A percentile compares a stretch with the other conserved stretches of the same genome.
Evolutionary conservation across 805 yeast species (phyloP).

Genomic region (Suhomyces tanzawaensis): DNA sequence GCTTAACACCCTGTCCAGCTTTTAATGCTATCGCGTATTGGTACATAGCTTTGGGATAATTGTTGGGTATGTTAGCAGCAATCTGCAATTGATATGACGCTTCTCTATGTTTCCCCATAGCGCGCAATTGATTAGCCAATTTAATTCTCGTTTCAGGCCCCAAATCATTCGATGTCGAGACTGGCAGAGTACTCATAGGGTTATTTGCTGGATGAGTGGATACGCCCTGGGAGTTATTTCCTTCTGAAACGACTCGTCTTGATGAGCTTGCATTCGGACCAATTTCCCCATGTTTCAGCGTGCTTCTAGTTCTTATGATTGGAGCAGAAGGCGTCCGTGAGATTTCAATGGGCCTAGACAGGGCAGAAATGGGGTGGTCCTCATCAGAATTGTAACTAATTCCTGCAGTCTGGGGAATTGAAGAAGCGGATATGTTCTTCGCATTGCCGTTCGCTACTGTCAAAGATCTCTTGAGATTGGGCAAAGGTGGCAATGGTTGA

Average conservation of each 20-base stretch:
- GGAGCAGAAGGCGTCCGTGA: constrained; percentile 10
- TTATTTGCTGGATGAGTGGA: not conserved
- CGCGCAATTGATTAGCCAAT: constrained; percentile 49
- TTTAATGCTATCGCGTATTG: constrained; percentile 66
- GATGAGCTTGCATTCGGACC: constrained; percentile 1
- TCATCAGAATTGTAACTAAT: not conserved
- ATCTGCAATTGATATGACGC: constrained; percentile 65
- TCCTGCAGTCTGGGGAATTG: not conserved
- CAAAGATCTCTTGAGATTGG: constrained; percentile 6
- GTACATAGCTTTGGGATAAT: constrained; percentile 58
- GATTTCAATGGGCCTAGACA: not conserved
- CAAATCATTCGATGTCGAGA: not conserved
- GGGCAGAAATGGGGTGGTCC: not conserved
- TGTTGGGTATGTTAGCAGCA: constrained; percentile 61
- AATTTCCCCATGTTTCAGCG: not conserved
- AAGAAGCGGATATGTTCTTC: constrained; percentile 6
- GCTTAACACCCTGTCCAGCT: constrained; percentile 65
- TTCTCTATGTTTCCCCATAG: constrained; percentile 60
- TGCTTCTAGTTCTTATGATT: constrained; percentile 1
- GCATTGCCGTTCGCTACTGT: not conserved
- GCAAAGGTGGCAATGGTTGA: not conserved
- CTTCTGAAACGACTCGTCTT: constrained; percentile 13
- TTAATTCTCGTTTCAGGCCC: constrained; percentile 35
- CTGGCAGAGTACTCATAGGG: not conserved
- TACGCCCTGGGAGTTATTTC: not conserved